Conservation (phyloP, 768 basidiomycete species). For the Tylopilus sp. region DNA sequence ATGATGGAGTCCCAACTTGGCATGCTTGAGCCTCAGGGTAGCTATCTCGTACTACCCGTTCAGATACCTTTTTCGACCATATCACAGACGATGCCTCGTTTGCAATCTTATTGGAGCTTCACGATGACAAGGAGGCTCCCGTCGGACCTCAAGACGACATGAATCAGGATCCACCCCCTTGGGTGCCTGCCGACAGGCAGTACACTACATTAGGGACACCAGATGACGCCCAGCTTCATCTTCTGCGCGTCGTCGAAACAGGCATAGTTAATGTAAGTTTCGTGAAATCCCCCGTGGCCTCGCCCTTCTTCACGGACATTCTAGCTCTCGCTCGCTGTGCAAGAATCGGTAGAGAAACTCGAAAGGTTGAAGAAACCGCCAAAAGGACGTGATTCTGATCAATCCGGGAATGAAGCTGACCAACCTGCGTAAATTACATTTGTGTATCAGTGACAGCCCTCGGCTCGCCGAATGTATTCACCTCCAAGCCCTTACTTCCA, state of each 20-base stretch:
- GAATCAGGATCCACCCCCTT: slow-evolving; percentile 61
- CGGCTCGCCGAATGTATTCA: background rate
- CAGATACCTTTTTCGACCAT: background rate
- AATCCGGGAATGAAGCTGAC: slow-evolving; percentile 12
- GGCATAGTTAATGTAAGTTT: slow-evolving; percentile 71
- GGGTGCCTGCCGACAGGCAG: slow-evolving; percentile 70
- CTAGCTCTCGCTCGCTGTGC: slow-evolving; percentile 72
- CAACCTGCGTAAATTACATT: slow-evolving; percentile 1
- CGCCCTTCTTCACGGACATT: slow-evolving; percentile 4
- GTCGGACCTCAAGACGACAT: slow-evolving; percentile 44
- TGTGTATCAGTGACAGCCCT: background rate
- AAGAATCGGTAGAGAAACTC: slow-evolving; percentile 76
- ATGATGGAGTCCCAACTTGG: slow-evolving; percentile 75
- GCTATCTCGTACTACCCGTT: background rate
- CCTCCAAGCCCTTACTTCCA: background rate
- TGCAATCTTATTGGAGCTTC: slow-evolving; percentile 77
- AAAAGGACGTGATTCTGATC: slow-evolving; percentile 1
- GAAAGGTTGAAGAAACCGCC: slow-evolving; percentile 12
- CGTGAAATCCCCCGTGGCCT: background rate
- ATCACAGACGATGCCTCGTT: slow-evolving; percentile 68
- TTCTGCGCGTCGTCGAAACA: slow-evolving; percentile 79
- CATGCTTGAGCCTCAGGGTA: slow-evolving; percentile 54
- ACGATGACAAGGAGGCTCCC: slow-evolving; percentile 59
- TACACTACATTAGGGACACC: slow-evolving; percentile 66
- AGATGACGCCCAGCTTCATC: slow-evolving; percentile 67